Percentiles rank a stretch among this genome's conserved stretches.
Conservation (phyloP, 2,329 filamentous ascomycete species). For the Torrubiellomyces zombiae region DNA sequence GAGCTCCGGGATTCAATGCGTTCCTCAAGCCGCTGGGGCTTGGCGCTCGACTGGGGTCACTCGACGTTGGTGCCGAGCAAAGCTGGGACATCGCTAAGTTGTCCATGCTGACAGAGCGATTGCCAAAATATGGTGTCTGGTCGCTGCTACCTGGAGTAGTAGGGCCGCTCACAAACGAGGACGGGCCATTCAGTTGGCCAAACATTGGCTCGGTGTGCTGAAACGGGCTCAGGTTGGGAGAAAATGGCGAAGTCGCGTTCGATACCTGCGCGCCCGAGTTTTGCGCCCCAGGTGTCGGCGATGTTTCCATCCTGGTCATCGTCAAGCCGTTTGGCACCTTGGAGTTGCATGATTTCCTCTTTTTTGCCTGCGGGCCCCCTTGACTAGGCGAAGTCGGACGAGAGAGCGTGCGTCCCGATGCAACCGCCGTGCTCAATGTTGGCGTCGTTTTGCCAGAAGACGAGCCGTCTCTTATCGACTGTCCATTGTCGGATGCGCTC, state of each 20-base stretch:
- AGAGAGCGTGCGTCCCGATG: conserved; percentile 32
- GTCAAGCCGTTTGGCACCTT: conserved; percentile 58
- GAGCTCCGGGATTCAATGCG: conserved; percentile 23
- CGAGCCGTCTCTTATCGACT: conserved; percentile 17
- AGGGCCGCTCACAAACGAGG: conserved; percentile 36
- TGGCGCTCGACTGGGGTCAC: conserved; percentile 60
- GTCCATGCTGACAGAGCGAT: conserved; percentile 48
- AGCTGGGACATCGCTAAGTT: conserved; percentile 46
- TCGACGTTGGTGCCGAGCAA: conserved; percentile 55
- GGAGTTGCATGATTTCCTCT: conserved; percentile 56
- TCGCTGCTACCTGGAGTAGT: conserved; percentile 51
- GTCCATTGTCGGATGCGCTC: conserved; percentile 32
- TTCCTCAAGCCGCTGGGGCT: conserved; percentile 45
- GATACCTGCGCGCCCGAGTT: conserved; percentile 21
- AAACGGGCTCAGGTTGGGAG: conserved; percentile 28
- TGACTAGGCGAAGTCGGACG: conserved; percentile 57
- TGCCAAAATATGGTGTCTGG: conserved; percentile 37
- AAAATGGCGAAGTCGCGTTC: conserved; percentile 34
- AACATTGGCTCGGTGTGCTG: conserved; percentile 28
- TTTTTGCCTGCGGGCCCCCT: conserved; percentile 58
- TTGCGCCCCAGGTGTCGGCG: conserved; percentile 21
- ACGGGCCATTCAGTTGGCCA: conserved; percentile 22
- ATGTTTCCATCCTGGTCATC: conserved; percentile 68
- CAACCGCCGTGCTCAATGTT: conserved; percentile 7
- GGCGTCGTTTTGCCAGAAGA: conserved; percentile 17